A percentile compares a stretch with the other conserved stretches of the same genome.
phyloP scores from a whole-genome alignment of 2,329 filamentous ascomycete genomes.

The Colletotrichum sp. region DNA sequence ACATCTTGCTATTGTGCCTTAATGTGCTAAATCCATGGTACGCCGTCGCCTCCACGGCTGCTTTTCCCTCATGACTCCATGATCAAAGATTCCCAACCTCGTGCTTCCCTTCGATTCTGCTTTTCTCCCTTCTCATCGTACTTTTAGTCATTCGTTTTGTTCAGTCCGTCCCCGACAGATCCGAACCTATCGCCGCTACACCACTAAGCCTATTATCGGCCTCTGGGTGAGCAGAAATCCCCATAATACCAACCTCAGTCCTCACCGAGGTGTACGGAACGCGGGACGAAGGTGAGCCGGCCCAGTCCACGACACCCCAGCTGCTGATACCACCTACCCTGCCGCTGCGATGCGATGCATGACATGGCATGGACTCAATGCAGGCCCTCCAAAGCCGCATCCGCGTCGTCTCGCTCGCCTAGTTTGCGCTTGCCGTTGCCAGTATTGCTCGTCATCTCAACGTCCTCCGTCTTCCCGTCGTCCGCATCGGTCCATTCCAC shows the following conservation, averaged over 20 bases:
- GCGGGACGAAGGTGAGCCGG: constrained; percentile 18
- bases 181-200: neutral
- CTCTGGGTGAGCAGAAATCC: neutral
- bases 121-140: neutral
- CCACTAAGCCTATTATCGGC: neutral
- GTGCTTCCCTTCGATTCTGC: neutral
- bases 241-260: neutral
- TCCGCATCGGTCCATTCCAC: constrained; percentile 69
- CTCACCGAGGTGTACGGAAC: constrained; percentile 18
- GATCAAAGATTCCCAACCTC: neutral
- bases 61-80: neutral
- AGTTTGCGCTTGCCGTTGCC: constrained; percentile 64
- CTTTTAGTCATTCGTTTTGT: neutral
- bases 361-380: constrained; percentile 10
- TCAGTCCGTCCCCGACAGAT: neutral
- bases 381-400: constrained; percentile 13
- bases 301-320: neutral
- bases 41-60: neutral
- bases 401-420: constrained; percentile 41
- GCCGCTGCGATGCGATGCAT: constrained; percentile 7
- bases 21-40: neutral
- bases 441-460: constrained; percentile 39
- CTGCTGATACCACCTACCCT: neutral
- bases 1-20: neutral
- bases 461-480: constrained; percentile 41